Percentiles rank a stretch among this genome's conserved stretches.
Evolutionary conservation across 2,329 filamentous ascomycete genomes (phyloP).

Genomic region (Pseudogymnoascus sp.): DNA sequence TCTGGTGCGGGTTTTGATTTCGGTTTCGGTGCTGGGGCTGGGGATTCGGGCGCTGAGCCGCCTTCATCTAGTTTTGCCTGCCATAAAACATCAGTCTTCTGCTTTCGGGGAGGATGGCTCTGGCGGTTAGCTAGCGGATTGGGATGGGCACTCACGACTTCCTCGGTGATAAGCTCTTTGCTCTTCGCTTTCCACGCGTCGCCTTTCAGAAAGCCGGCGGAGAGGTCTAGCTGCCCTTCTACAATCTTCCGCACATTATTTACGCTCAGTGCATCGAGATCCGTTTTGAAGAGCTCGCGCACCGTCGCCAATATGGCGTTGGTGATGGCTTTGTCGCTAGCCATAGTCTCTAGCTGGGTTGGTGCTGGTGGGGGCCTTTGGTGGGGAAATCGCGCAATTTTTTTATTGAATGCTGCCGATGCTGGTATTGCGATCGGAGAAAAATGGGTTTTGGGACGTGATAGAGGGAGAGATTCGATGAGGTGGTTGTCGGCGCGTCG

Average conservation of each 20-base stretch:
- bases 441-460: background rate
- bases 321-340: conserved; percentile 35
- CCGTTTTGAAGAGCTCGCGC: conserved; percentile 34
- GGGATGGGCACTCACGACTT: conserved; percentile 38
- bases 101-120: conserved; percentile 7
- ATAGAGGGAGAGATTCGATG: background rate
- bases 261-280: conserved; percentile 42
- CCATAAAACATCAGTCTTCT: conserved; percentile 12
- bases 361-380: background rate
- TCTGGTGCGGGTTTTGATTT: conserved; percentile 11
- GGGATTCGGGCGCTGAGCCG: conserved; percentile 4
- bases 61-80: conserved; percentile 14
- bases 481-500: conserved; percentile 1
- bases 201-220: conserved; percentile 41
- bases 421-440: background rate
- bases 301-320: conserved; percentile 40
- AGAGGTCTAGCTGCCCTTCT: conserved; percentile 40
- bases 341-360: conserved; percentile 26
- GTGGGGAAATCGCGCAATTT: background rate
- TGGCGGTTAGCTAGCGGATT: background rate
- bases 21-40: background rate
- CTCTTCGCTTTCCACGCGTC: conserved; percentile 49
- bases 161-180: conserved; percentile 46
- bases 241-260: conserved; percentile 46
- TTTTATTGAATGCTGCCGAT: background rate